Percentiles rank a stretch among this genome's conserved stretches.
Conservation (phyloP, 177 flowering plant species). For the Vitis hybrid region DNA sequence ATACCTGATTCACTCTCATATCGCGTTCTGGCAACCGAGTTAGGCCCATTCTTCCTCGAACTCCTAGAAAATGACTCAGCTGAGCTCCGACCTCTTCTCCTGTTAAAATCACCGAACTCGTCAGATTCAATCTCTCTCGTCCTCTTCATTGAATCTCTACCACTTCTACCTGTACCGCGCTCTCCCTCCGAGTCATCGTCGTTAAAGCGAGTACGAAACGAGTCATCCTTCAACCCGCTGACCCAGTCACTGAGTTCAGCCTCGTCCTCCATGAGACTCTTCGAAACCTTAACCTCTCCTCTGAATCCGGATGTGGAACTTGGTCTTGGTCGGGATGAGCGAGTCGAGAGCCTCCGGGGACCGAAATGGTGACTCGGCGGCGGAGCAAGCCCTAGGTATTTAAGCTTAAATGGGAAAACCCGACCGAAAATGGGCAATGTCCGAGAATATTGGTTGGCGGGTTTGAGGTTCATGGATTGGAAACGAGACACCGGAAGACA, state of each 20-base stretch:
- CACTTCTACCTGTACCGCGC: constrained; percentile 13
- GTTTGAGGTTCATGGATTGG: constrained; percentile 26
- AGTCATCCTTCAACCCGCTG: constrained; percentile 49
- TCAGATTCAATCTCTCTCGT: constrained; percentile 30
- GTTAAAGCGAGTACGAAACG: constrained; percentile 29
- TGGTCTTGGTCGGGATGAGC: constrained; percentile 24
- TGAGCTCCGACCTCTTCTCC: constrained; percentile 17
- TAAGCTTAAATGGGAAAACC: constrained; percentile 43
- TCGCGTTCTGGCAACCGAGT: constrained; percentile 3
- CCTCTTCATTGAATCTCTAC: constrained; percentile 24
- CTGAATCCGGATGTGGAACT: constrained; percentile 20
- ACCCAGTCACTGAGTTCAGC: constrained; percentile 85
- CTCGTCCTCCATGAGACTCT: constrained; percentile 84
- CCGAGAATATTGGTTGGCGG: constrained; percentile 17
- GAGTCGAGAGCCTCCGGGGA: constrained; percentile 32
- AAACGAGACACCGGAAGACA: constrained; percentile 25
- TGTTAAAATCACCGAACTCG: constrained; percentile 17
- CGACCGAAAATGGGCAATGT: constrained; percentile 29
- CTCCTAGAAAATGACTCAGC: constrained; percentile 21
- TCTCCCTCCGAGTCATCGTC: constrained; percentile 32
- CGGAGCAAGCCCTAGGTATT: constrained; percentile 10
- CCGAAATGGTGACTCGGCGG: background rate
- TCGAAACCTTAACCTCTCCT: constrained; percentile 31
- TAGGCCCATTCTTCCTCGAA: constrained; percentile 15
- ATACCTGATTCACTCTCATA: constrained; percentile 10